A percentile compares a stretch with the other conserved stretches of the same genome.
These are phyloP conservation scores for Aspergillus sp. DNA, from an alignment of 2,329 filamentous ascomycete species.

Conservation along the genomic window DNA sequence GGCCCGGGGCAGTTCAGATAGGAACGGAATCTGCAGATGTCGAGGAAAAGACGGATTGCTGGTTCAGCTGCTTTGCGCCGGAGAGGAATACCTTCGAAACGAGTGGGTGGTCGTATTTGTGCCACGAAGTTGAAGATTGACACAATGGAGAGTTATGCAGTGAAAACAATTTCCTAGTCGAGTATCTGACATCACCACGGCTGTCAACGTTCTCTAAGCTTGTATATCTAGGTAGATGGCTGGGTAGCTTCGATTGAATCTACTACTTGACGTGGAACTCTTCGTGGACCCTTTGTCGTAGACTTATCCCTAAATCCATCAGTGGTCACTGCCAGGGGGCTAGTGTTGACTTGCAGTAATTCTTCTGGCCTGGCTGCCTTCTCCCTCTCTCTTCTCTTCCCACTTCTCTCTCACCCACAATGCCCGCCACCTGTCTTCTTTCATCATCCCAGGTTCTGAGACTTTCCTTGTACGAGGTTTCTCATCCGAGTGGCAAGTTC, in stretches of 20 bases:
- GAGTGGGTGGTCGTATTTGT: neutral
- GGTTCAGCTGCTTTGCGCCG: neutral
- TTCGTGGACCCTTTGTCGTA: neutral
- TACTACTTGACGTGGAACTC: slow-evolving; percentile 7
- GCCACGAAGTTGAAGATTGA: slow-evolving; percentile 3
- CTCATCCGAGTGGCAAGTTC: neutral
- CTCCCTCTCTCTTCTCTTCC: neutral
- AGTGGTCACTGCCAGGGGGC: neutral
- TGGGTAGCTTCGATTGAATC: slow-evolving; percentile 20
- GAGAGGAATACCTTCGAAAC: neutral
- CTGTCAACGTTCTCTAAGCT: neutral
- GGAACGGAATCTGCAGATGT: slow-evolving; percentile 1
- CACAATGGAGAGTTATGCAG: slow-evolving; percentile 12
- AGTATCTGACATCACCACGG: slow-evolving; percentile 10
- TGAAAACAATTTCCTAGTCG: slow-evolving; percentile 13
- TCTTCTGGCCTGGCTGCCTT: neutral
- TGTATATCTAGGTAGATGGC: slow-evolving; percentile 12
- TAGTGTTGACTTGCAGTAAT: neutral
- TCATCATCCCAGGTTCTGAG: neutral
- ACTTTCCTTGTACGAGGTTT: neutral
- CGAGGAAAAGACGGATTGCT: neutral
- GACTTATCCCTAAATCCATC: too few species aligned
- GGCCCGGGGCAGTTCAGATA: slow-evolving; percentile 39
- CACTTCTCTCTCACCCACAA: neutral
- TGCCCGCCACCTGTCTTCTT: neutral